These are phyloP conservation scores for Amyloporia xantha DNA, from an alignment of 768 basidiomycete genomes.

Conservation along the genomic window DNA sequence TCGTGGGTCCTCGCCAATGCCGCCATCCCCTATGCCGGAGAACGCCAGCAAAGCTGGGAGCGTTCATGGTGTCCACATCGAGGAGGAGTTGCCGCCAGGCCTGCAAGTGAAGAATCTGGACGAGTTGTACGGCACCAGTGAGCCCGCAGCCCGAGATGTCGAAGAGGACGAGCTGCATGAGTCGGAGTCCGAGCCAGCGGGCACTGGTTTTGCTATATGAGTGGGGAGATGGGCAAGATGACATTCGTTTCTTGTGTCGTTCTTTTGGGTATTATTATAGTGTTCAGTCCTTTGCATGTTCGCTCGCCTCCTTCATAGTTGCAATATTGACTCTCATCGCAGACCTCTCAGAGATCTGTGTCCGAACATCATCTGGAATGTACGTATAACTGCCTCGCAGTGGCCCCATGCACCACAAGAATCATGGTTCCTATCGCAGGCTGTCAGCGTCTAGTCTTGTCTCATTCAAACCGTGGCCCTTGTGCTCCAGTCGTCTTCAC, in stretches of 20 bases:
- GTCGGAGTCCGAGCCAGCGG: constrained; percentile 2
- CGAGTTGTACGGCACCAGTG: constrained; percentile 10
- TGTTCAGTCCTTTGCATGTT: neutral
- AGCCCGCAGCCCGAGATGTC: neutral
- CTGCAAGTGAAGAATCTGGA: constrained; percentile 15
- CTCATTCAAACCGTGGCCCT: too few relatives aligned
- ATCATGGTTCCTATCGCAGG: too few relatives aligned
- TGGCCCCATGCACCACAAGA: too few relatives aligned
- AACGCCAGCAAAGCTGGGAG: constrained; percentile 11
- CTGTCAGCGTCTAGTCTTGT: too few relatives aligned
- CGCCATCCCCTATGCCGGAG: constrained; percentile 9
- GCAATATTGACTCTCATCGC: too few relatives aligned
- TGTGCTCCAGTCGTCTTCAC: too few relatives aligned
- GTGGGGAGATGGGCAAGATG: neutral
- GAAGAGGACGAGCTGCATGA: neutral
- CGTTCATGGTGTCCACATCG: neutral
- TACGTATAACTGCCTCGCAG: too few relatives aligned
- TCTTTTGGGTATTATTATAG: constrained; percentile 2
- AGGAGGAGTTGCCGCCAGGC: constrained; percentile 2
- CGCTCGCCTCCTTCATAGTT: neutral
- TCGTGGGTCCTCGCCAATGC: constrained; percentile 13
- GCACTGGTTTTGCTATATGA: constrained; percentile 6
- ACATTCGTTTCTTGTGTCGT: neutral
- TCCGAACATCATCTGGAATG: too few relatives aligned
- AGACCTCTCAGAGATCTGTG: too few relatives aligned